Base-by-base conservation (phyloP, 2,329 filamentous ascomycete species). In the Keithomyces neogunnii region DNA sequence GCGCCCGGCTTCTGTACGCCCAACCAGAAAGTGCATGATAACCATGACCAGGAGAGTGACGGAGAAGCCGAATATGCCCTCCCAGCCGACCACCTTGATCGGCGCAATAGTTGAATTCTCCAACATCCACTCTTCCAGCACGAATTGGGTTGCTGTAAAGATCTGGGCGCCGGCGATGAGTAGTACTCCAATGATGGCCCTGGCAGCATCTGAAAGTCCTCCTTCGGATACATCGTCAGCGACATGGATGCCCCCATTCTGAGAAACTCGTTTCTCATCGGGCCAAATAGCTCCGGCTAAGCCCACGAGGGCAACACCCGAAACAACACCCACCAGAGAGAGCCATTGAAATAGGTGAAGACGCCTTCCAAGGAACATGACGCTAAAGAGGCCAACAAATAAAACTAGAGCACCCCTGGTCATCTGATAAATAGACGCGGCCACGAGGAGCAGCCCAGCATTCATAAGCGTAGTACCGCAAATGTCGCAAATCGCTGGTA, bases 361-460 rank as follows among this genome's bases (percentile, higher is more conserved):
- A 59, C 82, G 85, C 46, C 89, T 82, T 61, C 82, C 85, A 52
- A 99, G 75, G 68, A 99, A 97, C 10, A 95, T 62, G 31, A 99
- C 91, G 63, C 90, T 96, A 72, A 99, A 96, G 0, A 97, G 73
- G 0, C 93, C 93, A 26, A 99, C 93, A 61, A 99, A 99, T 5
- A 99, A 77, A 3, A 99, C 92, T 42, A 99, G 77, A 0, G 93
- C 93, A 7, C 93, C 93, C 53, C 93, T 79, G 1, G 92, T 97
- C 93, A 99, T 99, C 72, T 99, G 93, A 71, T 96, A 99, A 63
- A 99, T 96, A 54, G 89, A 95, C 1, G 93, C 89, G 10, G 89
- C 93, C 29, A 97, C 91, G 65, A 97, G 91, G 47, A 97, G 77
- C 58, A 99, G 76, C 3, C 93, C 93, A 4, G 89, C 88, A 64